phyloP scores from a whole-genome alignment of 179 eudicot species.

The Spinacia oleracea region DNA sequence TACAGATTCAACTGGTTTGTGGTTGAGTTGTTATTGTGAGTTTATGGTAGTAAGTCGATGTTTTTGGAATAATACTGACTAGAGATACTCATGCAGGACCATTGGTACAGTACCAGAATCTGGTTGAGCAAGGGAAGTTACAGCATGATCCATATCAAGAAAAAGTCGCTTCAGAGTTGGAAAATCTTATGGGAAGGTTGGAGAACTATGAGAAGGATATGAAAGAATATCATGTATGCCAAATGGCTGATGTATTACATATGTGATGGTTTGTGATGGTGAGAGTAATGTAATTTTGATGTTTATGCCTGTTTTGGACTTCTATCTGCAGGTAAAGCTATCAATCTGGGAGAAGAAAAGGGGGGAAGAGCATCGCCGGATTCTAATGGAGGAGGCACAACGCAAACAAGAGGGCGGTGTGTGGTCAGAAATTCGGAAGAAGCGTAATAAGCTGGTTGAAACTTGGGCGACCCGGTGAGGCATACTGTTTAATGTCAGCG shows the following conservation, averaged over 20 bases:
- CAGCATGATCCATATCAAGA: constrained; percentile 83
- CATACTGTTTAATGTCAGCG: constrained; percentile 8
- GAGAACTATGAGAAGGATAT: constrained; percentile 75
- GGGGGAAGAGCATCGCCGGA: constrained; percentile 66
- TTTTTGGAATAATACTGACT: neutral
- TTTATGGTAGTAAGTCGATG: neutral
- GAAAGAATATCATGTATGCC: constrained; percentile 76
- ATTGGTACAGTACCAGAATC: constrained; percentile 56
- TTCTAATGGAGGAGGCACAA: constrained; percentile 79
- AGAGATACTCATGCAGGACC: constrained; percentile 48
- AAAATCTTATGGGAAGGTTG: constrained; percentile 68
- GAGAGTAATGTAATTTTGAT: neutral
- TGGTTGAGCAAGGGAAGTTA: constrained; percentile 75
- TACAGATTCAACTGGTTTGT: neutral
- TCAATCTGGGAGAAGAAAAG: constrained; percentile 66
- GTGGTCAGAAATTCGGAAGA: constrained; percentile 49
- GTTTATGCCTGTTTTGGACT: constrained; percentile 12
- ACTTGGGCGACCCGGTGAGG: constrained; percentile 63
- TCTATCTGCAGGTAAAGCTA: constrained; percentile 50
- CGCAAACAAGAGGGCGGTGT: constrained; percentile 53
- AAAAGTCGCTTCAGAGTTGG: constrained; percentile 69
- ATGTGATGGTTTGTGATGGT: neutral
- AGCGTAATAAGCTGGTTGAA: constrained; percentile 49
- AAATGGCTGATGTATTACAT: neutral
- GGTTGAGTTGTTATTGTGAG: neutral